Conservation (phyloP, 768 basidiomycete genomes). For the Lyophyllum decastes region DNA sequence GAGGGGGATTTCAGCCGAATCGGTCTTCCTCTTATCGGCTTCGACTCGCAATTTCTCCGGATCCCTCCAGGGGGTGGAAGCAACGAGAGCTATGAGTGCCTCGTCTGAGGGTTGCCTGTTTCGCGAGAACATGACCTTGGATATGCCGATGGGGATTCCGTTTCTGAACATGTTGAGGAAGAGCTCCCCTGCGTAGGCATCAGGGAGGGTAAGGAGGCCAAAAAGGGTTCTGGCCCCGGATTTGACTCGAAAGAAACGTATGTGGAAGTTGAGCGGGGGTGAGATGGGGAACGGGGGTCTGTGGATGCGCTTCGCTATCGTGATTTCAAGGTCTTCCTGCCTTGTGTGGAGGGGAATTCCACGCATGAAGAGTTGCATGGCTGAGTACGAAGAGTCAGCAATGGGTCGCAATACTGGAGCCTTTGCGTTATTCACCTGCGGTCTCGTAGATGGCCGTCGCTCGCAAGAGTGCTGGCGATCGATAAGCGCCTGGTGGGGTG, state of each 20-base stretch:
- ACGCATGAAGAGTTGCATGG: slow-evolving; percentile 8
- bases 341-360: slow-evolving; percentile 1
- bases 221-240: background rate
- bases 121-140: background rate
- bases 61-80: background rate
- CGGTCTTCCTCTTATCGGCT: background rate
- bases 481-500: background rate
- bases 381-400: slow-evolving; percentile 1
- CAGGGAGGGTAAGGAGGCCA: background rate
- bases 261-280: slow-evolving; percentile 3
- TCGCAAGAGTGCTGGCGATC: background rate
- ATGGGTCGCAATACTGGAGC: background rate
- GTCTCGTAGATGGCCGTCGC: background rate
- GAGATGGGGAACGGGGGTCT: slow-evolving; percentile 2
- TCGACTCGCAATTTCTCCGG: background rate
- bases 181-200: background rate
- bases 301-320: slow-evolving; percentile 1
- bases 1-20: slow-evolving; percentile 2
- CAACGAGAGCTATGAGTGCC: background rate
- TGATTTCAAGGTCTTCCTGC: background rate
- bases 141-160: background rate
- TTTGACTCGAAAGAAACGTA: background rate
- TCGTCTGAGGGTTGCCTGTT: background rate
- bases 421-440: background rate
- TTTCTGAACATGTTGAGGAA: background rate